These are phyloP conservation scores for Strobilomyces echinocephalus DNA, from an alignment of 768 basidiomycete genomes.

Conservation along the genomic window DNA sequence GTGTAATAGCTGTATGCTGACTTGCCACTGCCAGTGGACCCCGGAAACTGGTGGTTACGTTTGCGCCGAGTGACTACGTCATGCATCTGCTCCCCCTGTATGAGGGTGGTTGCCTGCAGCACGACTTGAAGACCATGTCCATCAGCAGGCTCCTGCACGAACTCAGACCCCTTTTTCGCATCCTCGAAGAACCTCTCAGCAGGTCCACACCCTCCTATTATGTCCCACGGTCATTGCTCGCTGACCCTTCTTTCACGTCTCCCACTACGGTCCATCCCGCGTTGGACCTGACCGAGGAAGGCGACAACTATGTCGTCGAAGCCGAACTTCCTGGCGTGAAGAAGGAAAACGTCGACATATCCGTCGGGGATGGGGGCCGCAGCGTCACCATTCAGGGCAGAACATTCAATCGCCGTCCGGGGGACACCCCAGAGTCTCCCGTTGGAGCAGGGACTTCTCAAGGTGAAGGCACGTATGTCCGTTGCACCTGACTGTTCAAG, in stretches of 20 bases:
- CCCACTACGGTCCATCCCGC: slow-evolving; percentile 43
- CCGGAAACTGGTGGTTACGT: slow-evolving; percentile 6
- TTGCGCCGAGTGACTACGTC: slow-evolving; percentile 14
- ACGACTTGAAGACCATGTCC: slow-evolving; percentile 44
- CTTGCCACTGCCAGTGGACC: slow-evolving; percentile 5
- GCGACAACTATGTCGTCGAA: slow-evolving; percentile 61
- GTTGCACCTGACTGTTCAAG: not conserved
- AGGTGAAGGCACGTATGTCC: slow-evolving; percentile 28
- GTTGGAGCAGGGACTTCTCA: slow-evolving; percentile 7
- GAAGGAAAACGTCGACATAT: slow-evolving; percentile 70
- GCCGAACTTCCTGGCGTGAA: slow-evolving; percentile 77
- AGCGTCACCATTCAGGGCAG: slow-evolving; percentile 73
- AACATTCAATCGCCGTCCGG: slow-evolving; percentile 29
- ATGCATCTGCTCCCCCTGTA: slow-evolving; percentile 11
- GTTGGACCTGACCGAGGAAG: slow-evolving; percentile 65
- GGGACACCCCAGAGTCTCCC: slow-evolving; percentile 19
- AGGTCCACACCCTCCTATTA: slow-evolving; percentile 29
- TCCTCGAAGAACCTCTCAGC: slow-evolving; percentile 67
- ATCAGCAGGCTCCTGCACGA: slow-evolving; percentile 64
- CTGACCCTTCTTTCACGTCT: slow-evolving; percentile 46
- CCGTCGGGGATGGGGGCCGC: slow-evolving; percentile 64
- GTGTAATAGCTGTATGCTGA: too few species aligned
- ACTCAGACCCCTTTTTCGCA: slow-evolving; percentile 68
- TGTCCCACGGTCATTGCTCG: slow-evolving; percentile 36
- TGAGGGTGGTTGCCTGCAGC: not conserved